A percentile compares a stretch with the other conserved stretches of the same genome.
These are phyloP conservation scores for Phytophthora boehmeriae DNA, from an alignment of 352 stramenopile species.

Conservation along the genomic window DNA sequence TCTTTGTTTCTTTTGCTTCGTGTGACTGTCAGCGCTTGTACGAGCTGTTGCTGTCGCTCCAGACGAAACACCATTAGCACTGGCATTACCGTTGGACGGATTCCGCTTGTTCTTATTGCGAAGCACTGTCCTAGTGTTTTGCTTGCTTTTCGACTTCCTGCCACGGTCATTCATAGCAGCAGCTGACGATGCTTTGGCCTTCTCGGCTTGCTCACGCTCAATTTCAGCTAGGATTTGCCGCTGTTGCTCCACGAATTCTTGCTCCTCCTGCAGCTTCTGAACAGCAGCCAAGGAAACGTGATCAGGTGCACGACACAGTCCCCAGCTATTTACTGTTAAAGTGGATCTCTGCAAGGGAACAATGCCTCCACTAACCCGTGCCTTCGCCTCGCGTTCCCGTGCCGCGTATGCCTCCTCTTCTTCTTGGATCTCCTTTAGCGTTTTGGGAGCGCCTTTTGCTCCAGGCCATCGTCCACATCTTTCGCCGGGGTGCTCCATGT, in stretches of 20 bases:
- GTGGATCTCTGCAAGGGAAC: conserved; percentile 31
- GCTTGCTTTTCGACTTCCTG: conserved; percentile 16
- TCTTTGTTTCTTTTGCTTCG: conserved; percentile 39
- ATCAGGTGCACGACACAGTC: conserved; percentile 42
- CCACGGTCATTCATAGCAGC: neutral
- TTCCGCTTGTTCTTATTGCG: conserved; percentile 21
- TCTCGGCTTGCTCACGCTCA: conserved; percentile 40
- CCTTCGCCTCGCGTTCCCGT: conserved; percentile 53
- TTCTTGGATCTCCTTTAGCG: conserved; percentile 69
- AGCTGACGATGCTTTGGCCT: conserved; percentile 17
- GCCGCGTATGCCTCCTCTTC: conserved; percentile 56
- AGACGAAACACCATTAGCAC: neutral
- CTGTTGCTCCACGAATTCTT: conserved; percentile 70
- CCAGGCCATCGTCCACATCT: neutral
- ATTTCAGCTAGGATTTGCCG: conserved; percentile 71
- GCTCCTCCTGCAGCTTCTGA: conserved; percentile 64
- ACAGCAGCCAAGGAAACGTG: conserved; percentile 70
- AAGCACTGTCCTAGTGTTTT: conserved; percentile 12
- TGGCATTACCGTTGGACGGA: conserved; percentile 6
- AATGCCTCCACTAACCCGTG: conserved; percentile 29
- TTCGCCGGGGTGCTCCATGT: conserved; percentile 30
- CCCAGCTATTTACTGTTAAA: conserved; percentile 79
- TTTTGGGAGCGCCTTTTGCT: conserved; percentile 38
- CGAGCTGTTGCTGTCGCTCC: neutral
- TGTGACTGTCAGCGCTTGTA: conserved; percentile 13